These are phyloP conservation scores for Fragosphaeria purpurea DNA, from an alignment of 2,329 filamentous ascomycete species.

Conservation along the genomic window DNA sequence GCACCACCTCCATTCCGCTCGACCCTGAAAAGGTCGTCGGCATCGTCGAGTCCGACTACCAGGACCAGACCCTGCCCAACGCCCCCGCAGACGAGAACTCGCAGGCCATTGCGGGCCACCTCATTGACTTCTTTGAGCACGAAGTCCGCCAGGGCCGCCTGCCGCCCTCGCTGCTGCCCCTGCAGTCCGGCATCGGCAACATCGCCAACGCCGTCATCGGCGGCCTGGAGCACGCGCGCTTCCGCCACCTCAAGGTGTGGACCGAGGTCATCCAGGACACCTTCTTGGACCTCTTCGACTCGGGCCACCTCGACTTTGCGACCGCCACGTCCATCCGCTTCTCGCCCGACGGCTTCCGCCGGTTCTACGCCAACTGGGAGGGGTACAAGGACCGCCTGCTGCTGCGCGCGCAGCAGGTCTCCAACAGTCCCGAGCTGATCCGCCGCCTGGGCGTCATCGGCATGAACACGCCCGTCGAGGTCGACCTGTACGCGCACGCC, in stretches of 20 bases:
- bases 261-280: constrained; percentile 89
- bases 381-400: constrained; percentile 71
- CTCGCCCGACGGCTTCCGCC: constrained; percentile 81
- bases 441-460: constrained; percentile 77
- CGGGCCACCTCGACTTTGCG: constrained; percentile 76
- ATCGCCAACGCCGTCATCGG: constrained; percentile 88
- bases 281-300: constrained; percentile 88
- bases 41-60: constrained; percentile 75
- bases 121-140: constrained; percentile 78
- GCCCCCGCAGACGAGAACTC: constrained; percentile 64
- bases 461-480: constrained; percentile 92
- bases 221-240: constrained; percentile 70
- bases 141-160: constrained; percentile 72
- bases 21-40: constrained; percentile 76
- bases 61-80: constrained; percentile 65
- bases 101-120: constrained; percentile 61
- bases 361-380: constrained; percentile 83
- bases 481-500: constrained; percentile 89
- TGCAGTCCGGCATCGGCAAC: constrained; percentile 77
- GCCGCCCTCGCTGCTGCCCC: constrained; percentile 51
- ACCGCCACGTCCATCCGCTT: constrained; percentile 86
- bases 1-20: constrained; percentile 69
- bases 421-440: constrained; percentile 86
- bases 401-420: constrained; percentile 77
- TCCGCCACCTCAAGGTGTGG: constrained; percentile 84